Conservation (phyloP, 2,329 filamentous ascomycete genomes). For the Botrytis elliptica region DNA sequence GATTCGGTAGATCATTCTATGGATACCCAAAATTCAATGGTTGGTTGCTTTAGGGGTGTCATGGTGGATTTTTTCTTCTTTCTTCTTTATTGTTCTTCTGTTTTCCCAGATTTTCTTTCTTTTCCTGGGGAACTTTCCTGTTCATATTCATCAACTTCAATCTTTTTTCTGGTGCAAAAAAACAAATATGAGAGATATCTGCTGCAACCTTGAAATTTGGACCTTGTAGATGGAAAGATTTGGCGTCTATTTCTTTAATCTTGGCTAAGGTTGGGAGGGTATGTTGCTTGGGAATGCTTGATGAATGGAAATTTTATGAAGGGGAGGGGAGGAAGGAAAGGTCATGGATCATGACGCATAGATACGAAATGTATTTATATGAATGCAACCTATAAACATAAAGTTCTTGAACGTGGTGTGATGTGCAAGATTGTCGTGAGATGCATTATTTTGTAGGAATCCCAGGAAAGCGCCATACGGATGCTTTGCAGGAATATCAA, state of each 20-base stretch:
- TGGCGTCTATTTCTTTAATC: not conserved
- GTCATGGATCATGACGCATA: not conserved
- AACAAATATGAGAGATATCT: not conserved
- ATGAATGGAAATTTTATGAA: not conserved
- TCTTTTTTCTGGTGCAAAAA: not conserved
- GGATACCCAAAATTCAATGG: not conserved
- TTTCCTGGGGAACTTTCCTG: not conserved
- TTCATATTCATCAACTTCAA: not conserved
- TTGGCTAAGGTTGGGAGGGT: not conserved
- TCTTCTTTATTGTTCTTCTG: not conserved
- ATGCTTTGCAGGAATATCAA: too few relatives aligned
- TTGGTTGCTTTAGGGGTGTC: not conserved
- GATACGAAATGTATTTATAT: not conserved
- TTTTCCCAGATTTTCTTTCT: not conserved
- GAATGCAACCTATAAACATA: not conserved
- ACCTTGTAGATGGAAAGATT: not conserved
- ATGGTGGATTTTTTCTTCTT: not conserved
- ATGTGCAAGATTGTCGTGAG: not conserved
- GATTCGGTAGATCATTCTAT: not conserved
- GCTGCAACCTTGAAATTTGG: not conserved
- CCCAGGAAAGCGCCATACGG: not conserved
- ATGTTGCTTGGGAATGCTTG: not conserved
- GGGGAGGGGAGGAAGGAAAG: not conserved
- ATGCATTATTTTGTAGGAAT: not conserved
- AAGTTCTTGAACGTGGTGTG: not conserved